phyloP scores from a whole-genome alignment of 1,284 basidiomycete genomes.

The Boletus putidus region DNA sequence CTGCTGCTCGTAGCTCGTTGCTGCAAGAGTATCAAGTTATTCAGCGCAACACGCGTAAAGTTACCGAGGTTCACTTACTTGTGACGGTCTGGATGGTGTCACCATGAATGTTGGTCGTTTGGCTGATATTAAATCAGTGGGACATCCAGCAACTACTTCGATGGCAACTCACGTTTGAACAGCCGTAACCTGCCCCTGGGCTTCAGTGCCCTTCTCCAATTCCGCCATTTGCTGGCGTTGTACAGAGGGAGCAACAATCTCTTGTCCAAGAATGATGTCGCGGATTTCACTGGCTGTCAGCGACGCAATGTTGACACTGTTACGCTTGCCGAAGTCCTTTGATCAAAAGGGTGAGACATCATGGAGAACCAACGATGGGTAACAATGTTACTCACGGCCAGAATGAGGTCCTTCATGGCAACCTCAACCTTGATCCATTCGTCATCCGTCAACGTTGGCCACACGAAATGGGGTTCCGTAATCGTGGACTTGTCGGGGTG shows the following conservation, averaged over 20 bases:
- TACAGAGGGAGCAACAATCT: constrained; percentile 88
- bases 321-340: constrained; percentile 97
- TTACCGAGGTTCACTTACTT: constrained; percentile 50
- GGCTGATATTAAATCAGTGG: constrained; percentile 44
- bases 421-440: constrained; percentile 99
- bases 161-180: constrained; percentile 72
- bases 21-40: constrained; percentile 39
- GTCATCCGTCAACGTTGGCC: constrained; percentile 93
- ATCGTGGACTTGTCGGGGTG: constrained; percentile 93
- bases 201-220: constrained; percentile 94
- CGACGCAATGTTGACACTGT: constrained; percentile 98
- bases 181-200: constrained; percentile 93
- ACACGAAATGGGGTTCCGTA: constrained; percentile 98
- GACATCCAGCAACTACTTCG: neutral
- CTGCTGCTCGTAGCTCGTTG: constrained; percentile 97
- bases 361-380: neutral
- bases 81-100: constrained; percentile 96
- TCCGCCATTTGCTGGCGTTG: constrained; percentile 99
- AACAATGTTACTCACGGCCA: constrained; percentile 56
- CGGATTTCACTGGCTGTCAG: constrained; percentile 95
- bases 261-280: constrained; percentile 96
- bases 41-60: neutral
- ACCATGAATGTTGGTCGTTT: constrained; percentile 97
- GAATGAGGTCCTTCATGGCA: constrained; percentile 91
- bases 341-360: constrained; percentile 16